Evolutionary conservation across 75 land plant genomes (phyloP).

Genomic region (Azolla pinnata): DNA sequence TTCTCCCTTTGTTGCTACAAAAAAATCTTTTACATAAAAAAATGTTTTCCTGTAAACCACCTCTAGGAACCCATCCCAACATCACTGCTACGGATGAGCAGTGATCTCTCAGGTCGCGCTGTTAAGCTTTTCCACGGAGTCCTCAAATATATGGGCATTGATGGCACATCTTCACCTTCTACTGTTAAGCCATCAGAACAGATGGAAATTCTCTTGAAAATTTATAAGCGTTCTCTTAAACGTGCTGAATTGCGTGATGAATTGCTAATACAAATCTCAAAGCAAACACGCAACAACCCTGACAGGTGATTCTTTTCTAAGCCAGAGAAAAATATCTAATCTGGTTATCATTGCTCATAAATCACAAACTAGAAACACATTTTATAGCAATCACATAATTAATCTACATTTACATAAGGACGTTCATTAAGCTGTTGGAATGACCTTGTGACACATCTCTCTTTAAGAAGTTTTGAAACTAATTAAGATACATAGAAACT

Average conservation of each 20-base stretch:
- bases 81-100: constrained; percentile 72
- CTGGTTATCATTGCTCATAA: too few species aligned
- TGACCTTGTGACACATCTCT: too few species aligned
- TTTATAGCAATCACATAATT: too few species aligned
- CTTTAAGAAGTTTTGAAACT: too few species aligned
- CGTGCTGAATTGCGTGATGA: constrained; percentile 93
- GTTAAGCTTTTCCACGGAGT: constrained; percentile 71
- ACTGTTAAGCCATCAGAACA: constrained; percentile 60
- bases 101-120: constrained; percentile 69
- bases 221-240: constrained; percentile 87
- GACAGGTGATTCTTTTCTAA: constrained; percentile 56
- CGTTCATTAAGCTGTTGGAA: too few species aligned
- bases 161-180: constrained; percentile 39
- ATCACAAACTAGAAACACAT: too few species aligned
- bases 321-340: too few species aligned
- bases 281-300: constrained; percentile 87
- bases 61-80: constrained; percentile 98
- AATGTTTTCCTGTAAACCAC: neutral
- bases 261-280: constrained; percentile 70
- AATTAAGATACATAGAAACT: too few species aligned
- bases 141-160: constrained; percentile 89
- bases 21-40: neutral
- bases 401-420: too few species aligned
- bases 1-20: neutral
- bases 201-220: constrained; percentile 54